phyloP scores from a whole-genome alignment of 2,329 filamentous ascomycete species.

The Plenodomus biglobosus region DNA sequence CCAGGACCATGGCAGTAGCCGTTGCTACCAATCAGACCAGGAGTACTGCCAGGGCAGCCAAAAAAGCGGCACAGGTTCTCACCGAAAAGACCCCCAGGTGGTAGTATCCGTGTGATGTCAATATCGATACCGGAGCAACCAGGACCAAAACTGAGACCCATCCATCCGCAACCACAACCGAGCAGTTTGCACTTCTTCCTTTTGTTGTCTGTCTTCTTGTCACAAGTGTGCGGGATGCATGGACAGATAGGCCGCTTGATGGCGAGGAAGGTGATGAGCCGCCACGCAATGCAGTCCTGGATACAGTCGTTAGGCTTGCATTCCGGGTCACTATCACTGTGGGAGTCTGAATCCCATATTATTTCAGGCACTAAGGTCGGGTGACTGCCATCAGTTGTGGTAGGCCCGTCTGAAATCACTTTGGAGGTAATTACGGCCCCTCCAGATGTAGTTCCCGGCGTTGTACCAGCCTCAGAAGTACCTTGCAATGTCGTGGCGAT shows the following conservation, averaged over 20 bases:
- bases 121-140: conserved; percentile 11
- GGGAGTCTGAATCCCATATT: conserved; percentile 9
- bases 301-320: conserved; percentile 18
- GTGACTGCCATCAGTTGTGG: neutral
- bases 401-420: neutral
- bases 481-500: too few species aligned
- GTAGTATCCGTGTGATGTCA: conserved; percentile 1
- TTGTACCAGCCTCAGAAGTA: neutral
- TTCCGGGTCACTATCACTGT: conserved; percentile 3
- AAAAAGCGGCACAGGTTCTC: conserved; percentile 17
- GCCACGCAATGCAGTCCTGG: conserved; percentile 7
- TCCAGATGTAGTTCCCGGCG: neutral
- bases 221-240: conserved; percentile 13
- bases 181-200: conserved; percentile 17
- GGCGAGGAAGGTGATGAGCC: conserved; percentile 3
- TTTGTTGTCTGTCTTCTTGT: conserved; percentile 4
- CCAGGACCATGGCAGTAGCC: conserved; percentile 19
- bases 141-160: conserved; percentile 25
- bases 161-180: conserved; percentile 29
- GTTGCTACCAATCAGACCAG: conserved; percentile 17
- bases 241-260: conserved; percentile 16
- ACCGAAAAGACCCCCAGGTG: conserved; percentile 21
- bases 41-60: conserved; percentile 13
- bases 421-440: neutral
- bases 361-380: neutral